phyloP scores from a whole-genome alignment of 2,329 filamentous ascomycete genomes.

The Fusarium sp. region DNA sequence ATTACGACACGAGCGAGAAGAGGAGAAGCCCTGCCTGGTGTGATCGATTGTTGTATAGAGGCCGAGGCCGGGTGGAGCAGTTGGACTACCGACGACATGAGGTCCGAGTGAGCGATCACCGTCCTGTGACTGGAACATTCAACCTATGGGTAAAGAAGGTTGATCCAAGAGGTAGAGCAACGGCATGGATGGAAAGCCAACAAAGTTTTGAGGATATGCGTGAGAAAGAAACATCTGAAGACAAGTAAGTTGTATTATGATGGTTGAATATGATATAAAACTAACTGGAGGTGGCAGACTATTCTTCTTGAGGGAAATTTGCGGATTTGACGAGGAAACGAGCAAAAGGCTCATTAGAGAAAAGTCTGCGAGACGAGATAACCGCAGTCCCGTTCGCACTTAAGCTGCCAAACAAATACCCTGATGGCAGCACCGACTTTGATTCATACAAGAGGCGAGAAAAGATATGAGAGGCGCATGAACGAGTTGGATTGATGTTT shows the following conservation, averaged over 20 bases:
- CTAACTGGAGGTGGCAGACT: slow-evolving; percentile 54
- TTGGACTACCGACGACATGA: slow-evolving; percentile 90
- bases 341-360: slow-evolving; percentile 61
- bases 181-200: slow-evolving; percentile 78
- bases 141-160: slow-evolving; percentile 87
- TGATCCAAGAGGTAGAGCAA: slow-evolving; percentile 70
- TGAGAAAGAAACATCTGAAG: slow-evolving; percentile 73
- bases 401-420: slow-evolving; percentile 16
- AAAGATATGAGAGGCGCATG: slow-evolving; percentile 16
- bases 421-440: slow-evolving; percentile 1
- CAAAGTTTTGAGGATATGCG: slow-evolving; percentile 79
- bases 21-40: slow-evolving; percentile 96
- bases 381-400: slow-evolving; percentile 44
- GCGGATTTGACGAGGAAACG: slow-evolving; percentile 65
- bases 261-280: neutral
- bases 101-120: slow-evolving; percentile 89
- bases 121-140: slow-evolving; percentile 89
- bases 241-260: slow-evolving; percentile 72
- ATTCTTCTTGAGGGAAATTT: slow-evolving; percentile 61
- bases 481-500: slow-evolving; percentile 33
- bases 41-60: slow-evolving; percentile 89
- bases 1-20: slow-evolving; percentile 95
- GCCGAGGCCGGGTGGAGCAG: slow-evolving; percentile 84
- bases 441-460: neutral
- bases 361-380: slow-evolving; percentile 46